These are phyloP conservation scores for Colletotrichum tamarilloi DNA, from an alignment of 2,329 filamentous ascomycete genomes.

Conservation along the genomic window DNA sequence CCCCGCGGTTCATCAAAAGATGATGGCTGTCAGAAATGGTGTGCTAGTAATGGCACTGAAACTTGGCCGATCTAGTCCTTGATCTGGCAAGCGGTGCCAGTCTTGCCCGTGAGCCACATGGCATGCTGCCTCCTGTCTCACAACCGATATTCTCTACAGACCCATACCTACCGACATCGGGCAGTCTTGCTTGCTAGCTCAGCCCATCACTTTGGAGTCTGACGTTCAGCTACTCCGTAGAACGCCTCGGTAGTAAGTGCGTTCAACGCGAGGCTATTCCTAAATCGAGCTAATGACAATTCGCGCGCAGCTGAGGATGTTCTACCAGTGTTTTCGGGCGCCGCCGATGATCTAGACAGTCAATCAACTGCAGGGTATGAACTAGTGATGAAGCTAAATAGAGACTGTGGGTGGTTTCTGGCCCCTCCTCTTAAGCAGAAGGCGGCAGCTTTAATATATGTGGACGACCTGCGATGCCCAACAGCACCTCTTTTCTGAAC, in stretches of 20 bases:
- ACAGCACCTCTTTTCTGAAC: neutral
- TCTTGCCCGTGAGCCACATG: neutral
- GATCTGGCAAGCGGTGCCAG: neutral
- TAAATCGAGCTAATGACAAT: neutral
- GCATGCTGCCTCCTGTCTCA: neutral
- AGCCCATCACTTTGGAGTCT: neutral
- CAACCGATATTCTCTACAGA: neutral
- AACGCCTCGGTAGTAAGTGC: neutral
- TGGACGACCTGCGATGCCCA: neutral
- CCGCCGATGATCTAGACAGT: conserved; percentile 7
- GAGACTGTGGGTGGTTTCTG: neutral
- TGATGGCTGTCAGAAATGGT: neutral
- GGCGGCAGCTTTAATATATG: neutral
- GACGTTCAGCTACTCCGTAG: neutral
- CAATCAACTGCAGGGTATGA: neutral
- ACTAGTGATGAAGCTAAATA: neutral
- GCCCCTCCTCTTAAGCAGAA: neutral
- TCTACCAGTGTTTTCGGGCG: neutral
- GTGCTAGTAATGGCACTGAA: neutral
- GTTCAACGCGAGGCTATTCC: neutral
- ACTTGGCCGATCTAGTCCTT: neutral
- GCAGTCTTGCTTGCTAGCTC: neutral
- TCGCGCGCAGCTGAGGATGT: neutral
- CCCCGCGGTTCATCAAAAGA: neutral
- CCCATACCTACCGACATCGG: neutral